phyloP scores from a whole-genome alignment of 352 stramenopile genomes.

The Globisporangium uncinulatum region DNA sequence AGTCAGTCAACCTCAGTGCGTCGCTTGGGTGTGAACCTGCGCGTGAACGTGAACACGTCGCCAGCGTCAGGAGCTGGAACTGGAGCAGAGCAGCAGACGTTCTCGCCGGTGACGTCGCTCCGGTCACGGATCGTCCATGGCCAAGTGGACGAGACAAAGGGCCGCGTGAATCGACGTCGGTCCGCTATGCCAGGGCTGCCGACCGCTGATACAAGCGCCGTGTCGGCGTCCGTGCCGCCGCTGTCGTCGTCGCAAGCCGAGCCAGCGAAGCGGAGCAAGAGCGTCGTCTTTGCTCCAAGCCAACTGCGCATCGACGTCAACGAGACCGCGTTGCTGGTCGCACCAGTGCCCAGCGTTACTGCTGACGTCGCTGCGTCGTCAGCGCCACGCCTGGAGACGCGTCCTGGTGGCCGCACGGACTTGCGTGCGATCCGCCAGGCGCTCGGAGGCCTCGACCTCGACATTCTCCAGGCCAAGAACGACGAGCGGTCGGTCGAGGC shows the following conservation, averaged over 20 bases:
- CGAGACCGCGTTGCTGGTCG: slow-evolving; percentile 10
- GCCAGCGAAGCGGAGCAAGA: slow-evolving; percentile 8
- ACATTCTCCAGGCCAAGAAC: slow-evolving; percentile 58
- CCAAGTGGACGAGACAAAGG: slow-evolving; percentile 22
- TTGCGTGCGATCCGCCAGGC: slow-evolving; percentile 30
- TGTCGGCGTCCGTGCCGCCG: not conserved
- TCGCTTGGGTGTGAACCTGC: slow-evolving; percentile 45
- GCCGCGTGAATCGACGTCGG: slow-evolving; percentile 18
- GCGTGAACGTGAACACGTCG: slow-evolving; percentile 42
- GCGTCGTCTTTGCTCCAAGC: slow-evolving; percentile 17
- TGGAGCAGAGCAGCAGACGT: slow-evolving; percentile 9
- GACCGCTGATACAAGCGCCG: not conserved
- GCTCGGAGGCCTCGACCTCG: slow-evolving; percentile 45
- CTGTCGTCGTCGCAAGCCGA: not conserved
- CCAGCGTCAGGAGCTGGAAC: slow-evolving; percentile 6
- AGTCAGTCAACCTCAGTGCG: slow-evolving; percentile 21
- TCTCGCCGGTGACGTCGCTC: slow-evolving; percentile 38
- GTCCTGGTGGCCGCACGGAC: slow-evolving; percentile 7
- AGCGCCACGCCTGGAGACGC: slow-evolving; percentile 2
- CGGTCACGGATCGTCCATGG: slow-evolving; percentile 28
- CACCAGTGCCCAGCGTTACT: not conserved
- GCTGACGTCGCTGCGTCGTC: not conserved
- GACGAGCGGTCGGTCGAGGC: slow-evolving; percentile 53
- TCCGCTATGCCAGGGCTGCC: slow-evolving; percentile 2
- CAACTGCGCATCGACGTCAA: slow-evolving; percentile 48